Base-by-base conservation (phyloP, 2,329 filamentous ascomycete genomes). In the Scorias spongiosa region DNA sequence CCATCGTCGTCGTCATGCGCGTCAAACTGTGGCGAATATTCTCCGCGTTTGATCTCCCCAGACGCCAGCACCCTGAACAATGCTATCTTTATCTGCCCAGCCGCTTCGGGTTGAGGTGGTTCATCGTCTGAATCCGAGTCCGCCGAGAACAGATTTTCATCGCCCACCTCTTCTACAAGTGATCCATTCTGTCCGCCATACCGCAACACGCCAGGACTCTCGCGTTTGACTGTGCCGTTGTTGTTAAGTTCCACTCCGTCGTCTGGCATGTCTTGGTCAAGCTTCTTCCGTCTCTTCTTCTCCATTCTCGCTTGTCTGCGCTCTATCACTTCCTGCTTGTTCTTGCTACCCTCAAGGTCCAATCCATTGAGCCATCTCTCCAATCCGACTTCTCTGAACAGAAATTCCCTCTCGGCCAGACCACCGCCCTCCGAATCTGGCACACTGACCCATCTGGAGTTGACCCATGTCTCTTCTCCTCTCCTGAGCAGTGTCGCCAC, bases 391-490 rank as follows among this genome's bases (percentile, higher is more conserved):
- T 98, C 91, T 45, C 89, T 84, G 66, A 98, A 98, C 51, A 98
- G 68, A 54, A 98, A 98, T 61, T 98, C 91, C 51, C 91, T 79
- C 68, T 98, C 91, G 28, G 91, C 91, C 39, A 98, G 75, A 37
- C 91, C 91, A 41, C 91, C 91, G 29, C 89, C 89, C 64, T 96
- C 89, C 18, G 81, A 78, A 26, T 88, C 81, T 2, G 89, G 86
- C 6, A 98, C 79, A 59, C 93, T 89, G 41, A 98, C 91, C 91
- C 91, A 98, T 55, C 91, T 75, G 44, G 87, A 95, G 59, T 96
- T 98, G 18, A 98, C 93, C 91, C 91, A 98, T 2, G 91, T 98
- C 66, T 98, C 91, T 61, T 96, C 91, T 18, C 91, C 89, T 10
- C 88, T 82, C 44, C 91, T 75, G 42, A 98, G 70, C 45, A 98